Base-by-base conservation (phyloP, 2,329 filamentous ascomycete genomes). In the Dactylonectria macrodidyma region DNA sequence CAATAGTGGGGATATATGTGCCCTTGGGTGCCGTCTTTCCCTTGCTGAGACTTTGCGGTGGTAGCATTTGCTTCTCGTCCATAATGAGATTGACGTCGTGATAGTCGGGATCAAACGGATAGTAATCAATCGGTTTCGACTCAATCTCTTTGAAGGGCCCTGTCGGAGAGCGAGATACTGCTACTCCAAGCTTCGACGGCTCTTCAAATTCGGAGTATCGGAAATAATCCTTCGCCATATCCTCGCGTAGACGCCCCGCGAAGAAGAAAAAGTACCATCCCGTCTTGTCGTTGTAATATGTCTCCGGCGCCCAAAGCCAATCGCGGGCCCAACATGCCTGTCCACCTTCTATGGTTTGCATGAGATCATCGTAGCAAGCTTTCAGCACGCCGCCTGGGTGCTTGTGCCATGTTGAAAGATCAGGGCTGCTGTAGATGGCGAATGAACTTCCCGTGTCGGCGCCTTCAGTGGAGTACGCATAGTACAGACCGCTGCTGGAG, bases 1-100 rank as follows among this genome's bases (percentile, higher is more conserved):
- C 85, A 8, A 87, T 85, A 4, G 76, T 78, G 1, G 79, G 79
- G 22, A 81, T 81, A 22, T 78, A 81, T 1, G 79, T 81, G 14
- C 79, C 79, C 62, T 72, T 80, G 0, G 79, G 79, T 11, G 79
- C 79, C 0, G 63, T 75, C 22, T 70, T 51, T 1, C 79, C 79
- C 22, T 78, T 48, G 3, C 68, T 66, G 1, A 73, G 71, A 41
- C 56, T 78, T 48, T 75, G 71, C 1, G 79, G 79, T 1, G 79
- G 79, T 16, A 78, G 65, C 79, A 78, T 77, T 54, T 81, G 79
- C 62, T 76, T 67, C 41, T 79, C 70, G 62, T 81, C 77, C 79
- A 81, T 81, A 54, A 81, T 80, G 44, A 81, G 79, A 59, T 81
- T 81, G 55, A 81, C 76, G 57, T 81, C 79, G 55, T 78, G 72